A percentile compares a stretch with the other conserved stretches of the same genome.
Evolutionary conservation across 208 protist genomes (phyloP).

Genomic region (Leishmania braziliensis): DNA sequence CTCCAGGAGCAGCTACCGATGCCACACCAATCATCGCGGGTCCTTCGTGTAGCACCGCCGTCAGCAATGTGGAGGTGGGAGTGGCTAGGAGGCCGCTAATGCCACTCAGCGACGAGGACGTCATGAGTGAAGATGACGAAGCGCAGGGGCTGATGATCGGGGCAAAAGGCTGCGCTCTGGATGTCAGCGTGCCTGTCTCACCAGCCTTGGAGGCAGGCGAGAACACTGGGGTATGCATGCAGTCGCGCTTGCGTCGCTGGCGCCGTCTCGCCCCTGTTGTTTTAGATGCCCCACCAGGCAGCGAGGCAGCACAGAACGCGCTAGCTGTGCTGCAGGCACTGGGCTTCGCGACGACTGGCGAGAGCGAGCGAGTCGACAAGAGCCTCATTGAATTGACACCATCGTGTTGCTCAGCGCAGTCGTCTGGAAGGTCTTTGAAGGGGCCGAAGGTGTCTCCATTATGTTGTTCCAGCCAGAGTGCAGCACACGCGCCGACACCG

Average conservation of each 20-base stretch:
- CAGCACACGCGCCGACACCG: neutral
- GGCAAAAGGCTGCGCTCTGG: neutral
- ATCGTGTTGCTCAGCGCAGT: neutral
- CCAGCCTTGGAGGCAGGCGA: neutral
- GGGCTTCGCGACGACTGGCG: neutral
- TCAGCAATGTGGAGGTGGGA: neutral
- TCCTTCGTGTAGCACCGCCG: neutral
- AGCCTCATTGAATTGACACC: neutral
- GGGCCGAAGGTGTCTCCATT: neutral
- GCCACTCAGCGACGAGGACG: constrained; percentile 6
- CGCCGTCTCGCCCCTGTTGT: constrained; percentile 14
- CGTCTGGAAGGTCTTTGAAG: neutral
- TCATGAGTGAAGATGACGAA: neutral
- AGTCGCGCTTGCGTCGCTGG: constrained; percentile 13
- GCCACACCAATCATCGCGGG: neutral
- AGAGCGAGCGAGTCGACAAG: neutral
- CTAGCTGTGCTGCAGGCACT: constrained; percentile 17
- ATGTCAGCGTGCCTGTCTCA: neutral
- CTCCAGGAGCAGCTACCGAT: neutral
- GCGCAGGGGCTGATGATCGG: neutral
- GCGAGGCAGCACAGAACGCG: constrained; percentile 6
- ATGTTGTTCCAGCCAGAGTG: neutral
- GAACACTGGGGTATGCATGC: neutral
- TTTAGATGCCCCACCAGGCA: constrained; percentile 21
- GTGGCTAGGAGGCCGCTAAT: neutral